These are phyloP conservation scores for Neospermospora avenae DNA, from an alignment of 2,329 filamentous ascomycete genomes.

Conservation along the genomic window DNA sequence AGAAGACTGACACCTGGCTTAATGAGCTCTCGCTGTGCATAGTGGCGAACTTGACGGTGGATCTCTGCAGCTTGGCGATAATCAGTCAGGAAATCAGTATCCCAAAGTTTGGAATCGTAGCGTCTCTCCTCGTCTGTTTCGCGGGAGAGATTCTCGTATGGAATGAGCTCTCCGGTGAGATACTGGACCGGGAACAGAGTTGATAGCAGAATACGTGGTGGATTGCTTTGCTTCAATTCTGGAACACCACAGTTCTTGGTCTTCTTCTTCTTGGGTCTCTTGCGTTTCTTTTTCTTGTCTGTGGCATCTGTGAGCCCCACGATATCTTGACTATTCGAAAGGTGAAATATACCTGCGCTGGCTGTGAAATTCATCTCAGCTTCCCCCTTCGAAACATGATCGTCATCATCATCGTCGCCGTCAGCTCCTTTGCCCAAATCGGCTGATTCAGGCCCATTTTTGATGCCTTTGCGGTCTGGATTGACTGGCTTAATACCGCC, in stretches of 20 bases:
- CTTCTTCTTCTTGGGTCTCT: conserved; percentile 72
- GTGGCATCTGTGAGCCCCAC: neutral
- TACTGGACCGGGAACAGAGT: conserved; percentile 69
- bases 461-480: conserved; percentile 6
- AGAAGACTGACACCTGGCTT: conserved; percentile 48
- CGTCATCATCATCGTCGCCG: conserved; percentile 22
- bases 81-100: conserved; percentile 50
- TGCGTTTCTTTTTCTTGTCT: conserved; percentile 72
- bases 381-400: conserved; percentile 21
- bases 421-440: conserved; percentile 28
- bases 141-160: conserved; percentile 75
- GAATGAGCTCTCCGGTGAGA: conserved; percentile 71
- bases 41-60: conserved; percentile 52
- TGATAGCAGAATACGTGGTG: conserved; percentile 70
- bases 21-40: conserved; percentile 43
- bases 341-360: conserved; percentile 15
- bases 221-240: conserved; percentile 62
- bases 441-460: conserved; percentile 19
- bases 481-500: conserved; percentile 21
- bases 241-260: conserved; percentile 43
- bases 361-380: conserved; percentile 11
- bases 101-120: conserved; percentile 72
- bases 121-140: conserved; percentile 80
- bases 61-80: conserved; percentile 56
- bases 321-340: neutral